Evolutionary conservation across 1,139 yeast species (phyloP).

Genomic region (Blastobotrys niveus): DNA sequence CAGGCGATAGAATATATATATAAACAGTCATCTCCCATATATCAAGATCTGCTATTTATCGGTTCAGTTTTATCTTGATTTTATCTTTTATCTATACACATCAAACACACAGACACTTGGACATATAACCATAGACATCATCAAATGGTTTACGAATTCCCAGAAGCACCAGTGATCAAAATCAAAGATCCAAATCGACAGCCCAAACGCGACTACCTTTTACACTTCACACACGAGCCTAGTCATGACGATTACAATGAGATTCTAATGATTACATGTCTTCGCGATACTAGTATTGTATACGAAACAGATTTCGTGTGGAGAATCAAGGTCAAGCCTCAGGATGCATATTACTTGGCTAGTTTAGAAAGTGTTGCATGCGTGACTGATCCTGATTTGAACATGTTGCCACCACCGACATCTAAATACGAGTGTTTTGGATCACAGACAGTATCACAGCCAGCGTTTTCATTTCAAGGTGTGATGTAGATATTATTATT

Average conservation of each 20-base stretch:
- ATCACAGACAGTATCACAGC: too few relatives aligned
- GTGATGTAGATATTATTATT: too few relatives aligned
- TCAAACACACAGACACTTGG: too few relatives aligned
- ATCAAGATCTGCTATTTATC: background rate
- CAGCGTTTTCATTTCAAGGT: too few relatives aligned
- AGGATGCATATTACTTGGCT: slow-evolving; percentile 7
- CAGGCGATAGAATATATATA: background rate
- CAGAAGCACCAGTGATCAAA: slow-evolving; percentile 7
- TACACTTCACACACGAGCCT: slow-evolving; percentile 3
- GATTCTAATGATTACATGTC: slow-evolving; percentile 5
- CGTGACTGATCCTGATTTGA: slow-evolving; percentile 2
- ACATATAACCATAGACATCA: too few relatives aligned
- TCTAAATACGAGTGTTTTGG: slow-evolving; percentile 3
- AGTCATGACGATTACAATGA: slow-evolving; percentile 2
- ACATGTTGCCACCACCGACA: background rate
- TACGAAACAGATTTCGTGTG: slow-evolving; percentile 4
- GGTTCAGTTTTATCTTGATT: background rate
- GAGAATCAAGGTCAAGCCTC: background rate
- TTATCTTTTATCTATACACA: too few relatives aligned
- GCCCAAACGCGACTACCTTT: background rate
- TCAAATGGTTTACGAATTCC: background rate
- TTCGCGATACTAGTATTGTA: slow-evolving; percentile 4
- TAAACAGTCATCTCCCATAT: background rate
- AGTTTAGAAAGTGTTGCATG: background rate
- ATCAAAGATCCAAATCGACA: slow-evolving; percentile 3